phyloP scores from a whole-genome alignment of 441 rosid species.

The Breynia disticha region DNA sequence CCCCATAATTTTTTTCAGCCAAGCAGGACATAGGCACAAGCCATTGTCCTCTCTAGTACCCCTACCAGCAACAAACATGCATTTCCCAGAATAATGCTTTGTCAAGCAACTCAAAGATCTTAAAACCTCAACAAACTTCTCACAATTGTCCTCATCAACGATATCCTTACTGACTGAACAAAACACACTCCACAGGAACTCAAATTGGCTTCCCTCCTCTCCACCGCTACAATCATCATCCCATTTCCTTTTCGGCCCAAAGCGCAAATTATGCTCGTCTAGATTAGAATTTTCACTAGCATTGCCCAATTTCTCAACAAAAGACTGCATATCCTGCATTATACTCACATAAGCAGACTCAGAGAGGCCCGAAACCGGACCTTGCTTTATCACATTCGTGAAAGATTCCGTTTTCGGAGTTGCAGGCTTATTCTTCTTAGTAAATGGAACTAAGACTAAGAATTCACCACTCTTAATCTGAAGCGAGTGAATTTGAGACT shows the following conservation, averaged over 20 bases:
- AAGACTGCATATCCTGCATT: conserved; percentile 42
- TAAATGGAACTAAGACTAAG: conserved; percentile 55
- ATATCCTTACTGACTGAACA: conserved; percentile 34
- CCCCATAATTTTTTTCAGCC: conserved; percentile 66
- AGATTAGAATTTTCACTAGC: background rate
- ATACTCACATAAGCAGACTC: conserved; percentile 50
- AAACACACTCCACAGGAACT: conserved; percentile 40
- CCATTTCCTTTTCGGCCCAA: conserved; percentile 21
- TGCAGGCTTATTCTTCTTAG: conserved; percentile 46
- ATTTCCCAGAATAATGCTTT: conserved; percentile 39
- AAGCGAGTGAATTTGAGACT: conserved; percentile 26
- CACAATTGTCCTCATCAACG: conserved; percentile 37
- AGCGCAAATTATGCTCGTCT: background rate
- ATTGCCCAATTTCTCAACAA: conserved; percentile 19
- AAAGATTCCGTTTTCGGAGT: conserved; percentile 28
- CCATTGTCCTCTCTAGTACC: conserved; percentile 8
- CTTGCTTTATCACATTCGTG: conserved; percentile 12
- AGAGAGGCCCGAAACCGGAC: conserved; percentile 32
- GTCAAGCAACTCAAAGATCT: conserved; percentile 51
- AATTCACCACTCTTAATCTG: conserved; percentile 40
- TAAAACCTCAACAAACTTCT: conserved; percentile 58
- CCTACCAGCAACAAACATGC: conserved; percentile 30
- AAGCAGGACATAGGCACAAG: conserved; percentile 59
- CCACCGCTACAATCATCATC: conserved; percentile 16
- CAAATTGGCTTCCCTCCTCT: conserved; percentile 27